phyloP scores from a whole-genome alignment of 371 early-diverging fungal genomes.

The Apophysomyces ossiformis region DNA sequence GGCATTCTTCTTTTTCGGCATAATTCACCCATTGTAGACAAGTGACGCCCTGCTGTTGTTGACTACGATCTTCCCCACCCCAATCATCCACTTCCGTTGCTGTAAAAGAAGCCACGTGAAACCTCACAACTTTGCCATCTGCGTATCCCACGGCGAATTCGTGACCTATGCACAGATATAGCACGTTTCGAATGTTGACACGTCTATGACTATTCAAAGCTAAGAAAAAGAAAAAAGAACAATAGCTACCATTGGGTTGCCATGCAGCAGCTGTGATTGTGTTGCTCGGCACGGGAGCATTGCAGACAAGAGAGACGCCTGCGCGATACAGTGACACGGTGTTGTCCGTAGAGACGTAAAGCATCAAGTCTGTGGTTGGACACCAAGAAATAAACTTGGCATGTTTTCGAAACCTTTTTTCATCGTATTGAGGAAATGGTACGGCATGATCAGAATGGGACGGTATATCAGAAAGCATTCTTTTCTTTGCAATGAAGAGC shows the following conservation, averaged over 20 bases:
- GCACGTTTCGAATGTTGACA: background rate
- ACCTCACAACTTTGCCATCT: conserved; percentile 5
- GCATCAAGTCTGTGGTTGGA: background rate
- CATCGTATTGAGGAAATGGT: conserved; percentile 6
- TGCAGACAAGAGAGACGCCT: background rate
- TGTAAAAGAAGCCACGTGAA: background rate
- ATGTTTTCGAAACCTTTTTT: conserved; percentile 2
- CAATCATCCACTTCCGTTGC: background rate
- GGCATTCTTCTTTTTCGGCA: background rate
- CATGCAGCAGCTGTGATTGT: background rate
- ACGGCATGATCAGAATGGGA: background rate
- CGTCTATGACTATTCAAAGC: too few species aligned
- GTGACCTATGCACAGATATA: conserved; percentile 3
- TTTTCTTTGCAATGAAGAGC: background rate
- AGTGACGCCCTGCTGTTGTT: background rate
- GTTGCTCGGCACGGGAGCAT: background rate
- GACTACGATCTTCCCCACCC: background rate
- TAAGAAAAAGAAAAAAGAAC: too few species aligned
- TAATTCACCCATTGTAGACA: conserved; percentile 14
- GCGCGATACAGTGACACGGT: conserved; percentile 11
- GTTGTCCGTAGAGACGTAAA: conserved; percentile 4
- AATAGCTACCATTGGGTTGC: conserved; percentile 13
- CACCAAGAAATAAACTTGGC: conserved; percentile 8
- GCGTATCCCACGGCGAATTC: conserved; percentile 14
- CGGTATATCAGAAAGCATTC: background rate